These are phyloP conservation scores for Cytospora mali DNA, from an alignment of 2,329 filamentous ascomycete genomes.

Conservation along the genomic window DNA sequence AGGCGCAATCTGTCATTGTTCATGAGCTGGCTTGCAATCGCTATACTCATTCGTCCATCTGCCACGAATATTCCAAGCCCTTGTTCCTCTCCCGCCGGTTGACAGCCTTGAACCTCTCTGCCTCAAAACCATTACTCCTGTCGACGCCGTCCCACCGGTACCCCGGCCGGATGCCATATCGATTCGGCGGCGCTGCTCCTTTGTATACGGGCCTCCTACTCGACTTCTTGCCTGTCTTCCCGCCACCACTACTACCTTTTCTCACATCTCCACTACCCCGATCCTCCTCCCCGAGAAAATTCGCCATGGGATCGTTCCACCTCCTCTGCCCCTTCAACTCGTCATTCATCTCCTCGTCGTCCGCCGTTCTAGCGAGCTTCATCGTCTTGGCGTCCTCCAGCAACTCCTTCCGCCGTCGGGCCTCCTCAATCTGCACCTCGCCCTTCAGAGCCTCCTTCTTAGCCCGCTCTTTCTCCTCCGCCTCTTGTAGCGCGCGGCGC, in stretches of 20 bases:
- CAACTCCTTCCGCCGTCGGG: conserved; percentile 64
- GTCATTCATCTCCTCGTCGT: conserved; percentile 84
- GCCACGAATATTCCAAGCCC: conserved; percentile 88
- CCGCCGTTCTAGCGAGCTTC: conserved; percentile 75
- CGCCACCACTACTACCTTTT: conserved; percentile 24
- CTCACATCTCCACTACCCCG: conserved; percentile 28
- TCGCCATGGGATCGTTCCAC: conserved; percentile 94
- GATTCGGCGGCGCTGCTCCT: conserved; percentile 82
- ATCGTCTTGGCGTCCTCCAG: conserved; percentile 82
- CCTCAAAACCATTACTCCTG: conserved; percentile 89
- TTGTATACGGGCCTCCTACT: conserved; percentile 60
- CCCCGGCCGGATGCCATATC: conserved; percentile 90
- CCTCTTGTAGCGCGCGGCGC: conserved; percentile 64
- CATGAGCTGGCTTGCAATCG: background rate
- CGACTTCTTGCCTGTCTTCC: conserved; percentile 34
- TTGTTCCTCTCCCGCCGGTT: conserved; percentile 77
- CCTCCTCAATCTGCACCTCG: conserved; percentile 77
- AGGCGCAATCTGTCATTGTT: background rate
- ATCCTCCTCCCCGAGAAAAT: conserved; percentile 66
- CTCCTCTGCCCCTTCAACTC: conserved; percentile 75
- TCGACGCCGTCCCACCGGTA: conserved; percentile 98
- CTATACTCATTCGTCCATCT: conserved; percentile 78
- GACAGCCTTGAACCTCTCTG: conserved; percentile 84
- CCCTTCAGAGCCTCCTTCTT: conserved; percentile 72
- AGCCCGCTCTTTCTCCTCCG: conserved; percentile 69